Evolutionary conservation across 352 stramenopile species (phyloP).

Genomic region (Globisporangium spinosum): DNA sequence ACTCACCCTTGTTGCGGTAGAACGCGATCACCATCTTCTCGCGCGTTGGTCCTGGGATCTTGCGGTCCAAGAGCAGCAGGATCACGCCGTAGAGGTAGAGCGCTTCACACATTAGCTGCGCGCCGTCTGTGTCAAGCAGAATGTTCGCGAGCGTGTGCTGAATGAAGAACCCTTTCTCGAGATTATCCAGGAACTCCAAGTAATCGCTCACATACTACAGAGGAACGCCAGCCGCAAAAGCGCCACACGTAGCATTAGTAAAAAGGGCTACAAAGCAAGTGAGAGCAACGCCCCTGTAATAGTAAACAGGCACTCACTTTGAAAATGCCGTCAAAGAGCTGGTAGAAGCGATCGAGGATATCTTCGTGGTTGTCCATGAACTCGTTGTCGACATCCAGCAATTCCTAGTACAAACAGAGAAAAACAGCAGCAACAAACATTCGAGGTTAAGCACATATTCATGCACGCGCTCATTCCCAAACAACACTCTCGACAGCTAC

Average conservation of each 20-base stretch:
- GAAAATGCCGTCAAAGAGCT: conserved; percentile 88
- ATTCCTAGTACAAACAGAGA: conserved; percentile 27
- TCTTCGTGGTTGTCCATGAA: conserved; percentile 89
- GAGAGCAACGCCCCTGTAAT: not conserved
- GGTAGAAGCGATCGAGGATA: conserved; percentile 86
- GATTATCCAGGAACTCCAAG: conserved; percentile 89
- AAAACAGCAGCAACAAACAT: not conserved
- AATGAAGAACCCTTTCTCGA: conserved; percentile 94
- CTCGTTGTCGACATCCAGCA: conserved; percentile 90
- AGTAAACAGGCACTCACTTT: conserved; percentile 36
- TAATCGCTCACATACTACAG: conserved; percentile 91
- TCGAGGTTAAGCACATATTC: not conserved
- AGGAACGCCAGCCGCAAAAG: not conserved
- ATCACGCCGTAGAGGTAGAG: conserved; percentile 95
- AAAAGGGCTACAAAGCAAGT: not conserved
- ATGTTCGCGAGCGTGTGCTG: conserved; percentile 94
- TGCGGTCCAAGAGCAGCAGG: conserved; percentile 91
- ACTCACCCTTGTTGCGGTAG: conserved; percentile 87
- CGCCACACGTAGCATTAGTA: not conserved
- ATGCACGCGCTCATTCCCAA: not conserved
- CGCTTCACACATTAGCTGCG: conserved; percentile 92
- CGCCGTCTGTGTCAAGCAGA: conserved; percentile 91
- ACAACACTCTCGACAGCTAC: too few species aligned
- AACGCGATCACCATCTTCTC: conserved; percentile 92
- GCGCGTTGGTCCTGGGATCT: conserved; percentile 83